Conservation (phyloP, 2,329 filamentous ascomycete species). For the Penicillium italicum region DNA sequence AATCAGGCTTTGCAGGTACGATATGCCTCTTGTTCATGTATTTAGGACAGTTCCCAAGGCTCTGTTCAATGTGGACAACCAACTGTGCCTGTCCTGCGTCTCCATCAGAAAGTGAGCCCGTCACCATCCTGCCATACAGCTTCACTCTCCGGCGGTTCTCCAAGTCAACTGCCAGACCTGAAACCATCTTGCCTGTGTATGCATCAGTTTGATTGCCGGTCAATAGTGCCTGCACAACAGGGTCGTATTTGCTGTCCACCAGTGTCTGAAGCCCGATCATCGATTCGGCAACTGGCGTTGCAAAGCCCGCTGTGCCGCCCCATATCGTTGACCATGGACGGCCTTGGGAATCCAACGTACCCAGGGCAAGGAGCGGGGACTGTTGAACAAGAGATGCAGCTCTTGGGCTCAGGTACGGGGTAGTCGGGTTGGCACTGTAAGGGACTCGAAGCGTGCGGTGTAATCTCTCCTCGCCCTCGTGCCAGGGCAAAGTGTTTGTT, state of each 20-base stretch:
- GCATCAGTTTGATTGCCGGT: neutral
- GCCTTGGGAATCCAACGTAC: conserved; percentile 62
- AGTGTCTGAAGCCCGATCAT: conserved; percentile 62
- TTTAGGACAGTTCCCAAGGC: conserved; percentile 79
- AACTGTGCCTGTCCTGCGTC: conserved; percentile 49
- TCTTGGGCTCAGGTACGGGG: neutral
- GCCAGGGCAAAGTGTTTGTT: neutral
- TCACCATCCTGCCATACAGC: conserved; percentile 65
- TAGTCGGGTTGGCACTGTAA: neutral
- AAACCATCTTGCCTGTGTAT: conserved; percentile 50
- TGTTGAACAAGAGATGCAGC: conserved; percentile 59
- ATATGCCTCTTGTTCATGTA: conserved; percentile 75
- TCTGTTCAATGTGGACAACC: conserved; percentile 66
- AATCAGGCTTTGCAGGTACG: conserved; percentile 51
- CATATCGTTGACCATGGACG: conserved; percentile 74
- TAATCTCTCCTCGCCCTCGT: neutral
- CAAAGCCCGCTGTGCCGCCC: conserved; percentile 70
- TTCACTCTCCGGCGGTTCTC: conserved; percentile 69
- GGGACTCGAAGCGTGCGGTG: neutral
- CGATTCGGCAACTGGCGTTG: conserved; percentile 57
- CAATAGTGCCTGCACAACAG: conserved; percentile 64
- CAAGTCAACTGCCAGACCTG: conserved; percentile 61
- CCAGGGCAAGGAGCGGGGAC: conserved; percentile 68
- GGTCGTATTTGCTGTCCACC: conserved; percentile 63
- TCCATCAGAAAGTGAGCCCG: conserved; percentile 51